These are phyloP conservation scores for Boletus huronensis DNA, from an alignment of 768 basidiomycete genomes.

Conservation along the genomic window DNA sequence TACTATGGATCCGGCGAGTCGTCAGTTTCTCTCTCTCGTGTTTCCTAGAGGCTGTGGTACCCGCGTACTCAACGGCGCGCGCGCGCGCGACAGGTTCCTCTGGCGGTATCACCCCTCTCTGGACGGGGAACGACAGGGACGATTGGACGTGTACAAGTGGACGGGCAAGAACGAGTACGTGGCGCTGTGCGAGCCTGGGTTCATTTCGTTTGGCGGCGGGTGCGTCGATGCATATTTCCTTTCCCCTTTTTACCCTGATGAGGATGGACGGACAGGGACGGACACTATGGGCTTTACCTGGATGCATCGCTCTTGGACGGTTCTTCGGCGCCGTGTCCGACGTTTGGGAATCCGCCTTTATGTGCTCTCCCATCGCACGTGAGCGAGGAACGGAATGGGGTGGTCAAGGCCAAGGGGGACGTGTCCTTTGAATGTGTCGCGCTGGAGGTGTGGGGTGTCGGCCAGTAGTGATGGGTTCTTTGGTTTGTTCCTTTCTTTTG, in stretches of 20 bases:
- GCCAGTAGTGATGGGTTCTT: neutral
- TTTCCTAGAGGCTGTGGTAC: neutral
- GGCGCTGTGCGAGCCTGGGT: constrained; percentile 75
- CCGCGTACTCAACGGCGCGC: neutral
- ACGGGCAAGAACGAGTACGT: constrained; percentile 91
- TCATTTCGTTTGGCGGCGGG: constrained; percentile 92
- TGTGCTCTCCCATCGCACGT: constrained; percentile 39
- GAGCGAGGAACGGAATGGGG: constrained; percentile 18
- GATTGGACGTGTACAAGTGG: constrained; percentile 68
- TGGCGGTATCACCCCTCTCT: constrained; percentile 53
- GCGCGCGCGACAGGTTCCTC: constrained; percentile 56
- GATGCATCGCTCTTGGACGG: constrained; percentile 80
- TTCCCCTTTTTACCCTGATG: neutral
- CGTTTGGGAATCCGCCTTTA: constrained; percentile 83
- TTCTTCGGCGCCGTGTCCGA: constrained; percentile 79
- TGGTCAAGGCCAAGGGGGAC: constrained; percentile 34
- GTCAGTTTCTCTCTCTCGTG: neutral
- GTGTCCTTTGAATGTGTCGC: constrained; percentile 87
- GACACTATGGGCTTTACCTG: constrained; percentile 84
- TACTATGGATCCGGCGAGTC: constrained; percentile 92
- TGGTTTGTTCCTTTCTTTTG: too few species aligned
- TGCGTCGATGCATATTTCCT: constrained; percentile 36
- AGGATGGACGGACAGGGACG: constrained; percentile 54
- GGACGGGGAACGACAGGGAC: constrained; percentile 20
- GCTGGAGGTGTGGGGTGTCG: constrained; percentile 87